Evolutionary conservation across 106 monocot genomes (phyloP).

Genomic region (Dendrobium officinale): DNA sequence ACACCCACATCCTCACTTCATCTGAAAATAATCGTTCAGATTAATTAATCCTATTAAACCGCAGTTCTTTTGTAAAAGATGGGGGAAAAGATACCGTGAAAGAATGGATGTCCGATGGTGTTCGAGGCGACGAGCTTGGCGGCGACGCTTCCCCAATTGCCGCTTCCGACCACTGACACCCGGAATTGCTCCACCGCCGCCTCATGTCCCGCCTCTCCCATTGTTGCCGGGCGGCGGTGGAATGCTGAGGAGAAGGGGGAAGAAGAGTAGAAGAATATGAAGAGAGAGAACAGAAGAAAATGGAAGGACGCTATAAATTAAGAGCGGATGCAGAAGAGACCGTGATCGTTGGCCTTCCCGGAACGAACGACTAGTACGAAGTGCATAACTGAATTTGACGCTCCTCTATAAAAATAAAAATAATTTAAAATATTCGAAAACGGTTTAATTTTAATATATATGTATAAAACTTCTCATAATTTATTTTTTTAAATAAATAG

Average conservation of each 20-base stretch:
- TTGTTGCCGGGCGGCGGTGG: neutral
- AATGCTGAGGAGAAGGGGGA: neutral
- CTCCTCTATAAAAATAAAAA: no score
- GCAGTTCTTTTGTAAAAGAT: neutral
- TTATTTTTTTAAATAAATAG: no score
- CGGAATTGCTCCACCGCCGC: neutral
- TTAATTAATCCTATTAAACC: neutral
- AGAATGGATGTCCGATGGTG: constrained; percentile 38
- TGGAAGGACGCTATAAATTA: neutral
- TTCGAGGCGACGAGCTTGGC: constrained; percentile 85
- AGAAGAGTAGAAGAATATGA: neutral
- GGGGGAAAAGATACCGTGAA: constrained; percentile 29
- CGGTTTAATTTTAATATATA: no score
- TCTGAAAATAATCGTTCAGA: constrained; percentile 12
- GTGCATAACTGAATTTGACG: no score
- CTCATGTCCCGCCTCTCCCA: neutral
- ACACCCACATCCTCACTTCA: constrained; percentile 97
- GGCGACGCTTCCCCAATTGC: constrained; percentile 95
- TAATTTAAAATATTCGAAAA: no score
- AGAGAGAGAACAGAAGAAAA: neutral
- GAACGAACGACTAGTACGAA: no score
- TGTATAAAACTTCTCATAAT: no score
- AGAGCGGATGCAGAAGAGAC: neutral
- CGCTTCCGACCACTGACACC: constrained; percentile 82
- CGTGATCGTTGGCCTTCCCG: no score